Conservation (phyloP, 106 monocot species). For the Ottelia alismoides region DNA sequence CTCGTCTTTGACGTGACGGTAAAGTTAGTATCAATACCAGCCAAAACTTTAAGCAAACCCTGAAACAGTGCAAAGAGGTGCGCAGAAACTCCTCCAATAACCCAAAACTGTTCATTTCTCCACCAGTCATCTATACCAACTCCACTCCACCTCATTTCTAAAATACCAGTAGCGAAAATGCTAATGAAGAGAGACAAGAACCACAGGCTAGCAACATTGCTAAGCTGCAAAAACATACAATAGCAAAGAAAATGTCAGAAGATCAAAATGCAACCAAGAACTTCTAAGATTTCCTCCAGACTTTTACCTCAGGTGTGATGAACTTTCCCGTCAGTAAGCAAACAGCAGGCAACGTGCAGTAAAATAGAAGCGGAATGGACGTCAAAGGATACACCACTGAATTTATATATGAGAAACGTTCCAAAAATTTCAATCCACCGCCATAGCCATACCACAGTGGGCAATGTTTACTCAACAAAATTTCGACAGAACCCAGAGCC, state of each 20-base stretch:
- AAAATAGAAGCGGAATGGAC: conserved; percentile 10
- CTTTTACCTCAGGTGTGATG: conserved; percentile 26
- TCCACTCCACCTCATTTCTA: conserved; percentile 14
- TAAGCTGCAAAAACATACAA: conserved; percentile 6
- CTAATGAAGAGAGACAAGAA: conserved; percentile 12
- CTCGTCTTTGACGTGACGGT: conserved; percentile 69
- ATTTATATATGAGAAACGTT: conserved; percentile 24
- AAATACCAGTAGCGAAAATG: conserved; percentile 7
- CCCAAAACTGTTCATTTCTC: conserved; percentile 31
- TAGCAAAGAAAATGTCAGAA: not conserved
- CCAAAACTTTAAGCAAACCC: conserved; percentile 65
- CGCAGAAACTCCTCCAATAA: conserved; percentile 69
- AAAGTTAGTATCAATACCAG: conserved; percentile 77
- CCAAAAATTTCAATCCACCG: conserved; percentile 21
- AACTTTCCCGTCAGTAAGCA: conserved; percentile 25
- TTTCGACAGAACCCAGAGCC: conserved; percentile 28
- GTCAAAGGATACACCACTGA: conserved; percentile 13
- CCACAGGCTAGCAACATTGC: conserved; percentile 16
- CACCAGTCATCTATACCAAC: conserved; percentile 22
- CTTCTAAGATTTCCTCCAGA: not conserved
- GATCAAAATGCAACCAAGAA: not conserved
- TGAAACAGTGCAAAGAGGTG: conserved; percentile 73
- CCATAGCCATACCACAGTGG: conserved; percentile 27
- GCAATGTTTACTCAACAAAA: conserved; percentile 25
- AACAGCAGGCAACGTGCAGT: conserved; percentile 17